A percentile compares a stretch with the other conserved stretches of the same genome.
phyloP scores from a whole-genome alignment of 805 yeast genomes.

The Wickerhamiella galacta region DNA sequence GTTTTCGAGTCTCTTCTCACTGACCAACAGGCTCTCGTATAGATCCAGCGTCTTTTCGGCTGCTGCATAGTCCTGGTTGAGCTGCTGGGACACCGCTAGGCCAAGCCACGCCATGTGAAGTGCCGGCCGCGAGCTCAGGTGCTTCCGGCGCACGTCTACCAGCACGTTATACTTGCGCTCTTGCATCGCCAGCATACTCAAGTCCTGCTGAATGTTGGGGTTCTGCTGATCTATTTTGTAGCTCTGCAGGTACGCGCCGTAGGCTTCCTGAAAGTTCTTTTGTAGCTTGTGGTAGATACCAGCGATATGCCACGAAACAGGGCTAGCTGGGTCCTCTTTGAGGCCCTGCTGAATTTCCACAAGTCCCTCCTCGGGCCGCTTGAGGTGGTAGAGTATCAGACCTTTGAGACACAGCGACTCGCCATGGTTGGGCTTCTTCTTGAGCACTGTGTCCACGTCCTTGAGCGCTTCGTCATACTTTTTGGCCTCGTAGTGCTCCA shows the following conservation, averaged over 20 bases:
- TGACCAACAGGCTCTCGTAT: conserved; percentile 47
- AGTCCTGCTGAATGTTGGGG: conserved; percentile 63
- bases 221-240: conserved; percentile 64
- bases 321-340: conserved; percentile 39
- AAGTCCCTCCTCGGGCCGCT: conserved; percentile 48
- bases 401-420: conserved; percentile 81
- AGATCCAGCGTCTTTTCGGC: conserved; percentile 59
- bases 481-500: conserved; percentile 65
- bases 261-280: conserved; percentile 58
- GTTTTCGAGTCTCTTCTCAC: conserved; percentile 40
- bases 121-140: conserved; percentile 38
- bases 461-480: conserved; percentile 78
- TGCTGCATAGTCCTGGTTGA: conserved; percentile 45
- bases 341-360: conserved; percentile 44
- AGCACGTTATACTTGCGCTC: conserved; percentile 52
- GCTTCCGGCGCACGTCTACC: conserved; percentile 44
- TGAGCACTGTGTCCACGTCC: conserved; percentile 54
- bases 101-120: conserved; percentile 14
- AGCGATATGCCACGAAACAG: conserved; percentile 66
- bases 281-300: conserved; percentile 67
- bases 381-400: conserved; percentile 39
- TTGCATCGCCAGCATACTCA: conserved; percentile 66
- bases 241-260: conserved; percentile 60
- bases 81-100: conserved; percentile 49
- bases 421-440: conserved; percentile 59